A percentile compares a stretch with the other conserved stretches of the same genome.
Evolutionary conservation across 441 rosid genomes (phyloP).

Genomic region (Euphorbia celastroides): DNA sequence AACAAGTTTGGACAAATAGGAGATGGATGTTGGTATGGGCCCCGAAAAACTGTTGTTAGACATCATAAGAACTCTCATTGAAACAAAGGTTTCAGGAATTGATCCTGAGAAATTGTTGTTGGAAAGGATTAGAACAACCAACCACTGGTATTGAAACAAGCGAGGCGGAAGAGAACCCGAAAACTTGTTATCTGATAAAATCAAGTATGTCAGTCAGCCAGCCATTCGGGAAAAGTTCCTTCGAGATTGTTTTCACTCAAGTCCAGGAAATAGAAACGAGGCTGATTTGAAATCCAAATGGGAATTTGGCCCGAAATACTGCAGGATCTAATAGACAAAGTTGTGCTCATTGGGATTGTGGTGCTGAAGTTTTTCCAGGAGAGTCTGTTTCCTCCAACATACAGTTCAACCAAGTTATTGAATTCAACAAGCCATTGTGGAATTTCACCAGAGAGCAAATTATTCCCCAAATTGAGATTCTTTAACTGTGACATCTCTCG

Average conservation of each 20-base stretch:
- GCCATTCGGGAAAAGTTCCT: conserved; percentile 32
- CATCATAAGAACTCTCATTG: conserved; percentile 12
- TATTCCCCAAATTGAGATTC: background rate
- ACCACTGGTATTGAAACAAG: conserved; percentile 24
- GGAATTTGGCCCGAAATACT: conserved; percentile 24
- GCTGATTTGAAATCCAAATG: conserved; percentile 26
- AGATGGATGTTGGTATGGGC: conserved; percentile 28
- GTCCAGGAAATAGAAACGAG: conserved; percentile 23
- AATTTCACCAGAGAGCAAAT: conserved; percentile 12
- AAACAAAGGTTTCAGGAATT: conserved; percentile 24
- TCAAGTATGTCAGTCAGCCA: conserved; percentile 11
- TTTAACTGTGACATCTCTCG: background rate
- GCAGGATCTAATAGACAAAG: conserved; percentile 22
- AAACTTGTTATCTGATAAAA: conserved; percentile 27
- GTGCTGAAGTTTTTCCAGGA: background rate
- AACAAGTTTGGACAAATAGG: conserved; percentile 11
- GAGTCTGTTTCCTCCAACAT: conserved; percentile 6
- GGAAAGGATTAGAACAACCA: conserved; percentile 13
- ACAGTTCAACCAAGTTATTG: background rate
- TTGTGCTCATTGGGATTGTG: background rate
- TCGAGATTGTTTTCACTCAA: conserved; percentile 29
- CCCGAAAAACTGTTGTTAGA: conserved; percentile 35
- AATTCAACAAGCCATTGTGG: conserved; percentile 5
- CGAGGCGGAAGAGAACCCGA: conserved; percentile 30
- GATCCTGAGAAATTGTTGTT: conserved; percentile 26